phyloP scores from a whole-genome alignment of 768 basidiomycete species.

The Russula brevipes region DNA sequence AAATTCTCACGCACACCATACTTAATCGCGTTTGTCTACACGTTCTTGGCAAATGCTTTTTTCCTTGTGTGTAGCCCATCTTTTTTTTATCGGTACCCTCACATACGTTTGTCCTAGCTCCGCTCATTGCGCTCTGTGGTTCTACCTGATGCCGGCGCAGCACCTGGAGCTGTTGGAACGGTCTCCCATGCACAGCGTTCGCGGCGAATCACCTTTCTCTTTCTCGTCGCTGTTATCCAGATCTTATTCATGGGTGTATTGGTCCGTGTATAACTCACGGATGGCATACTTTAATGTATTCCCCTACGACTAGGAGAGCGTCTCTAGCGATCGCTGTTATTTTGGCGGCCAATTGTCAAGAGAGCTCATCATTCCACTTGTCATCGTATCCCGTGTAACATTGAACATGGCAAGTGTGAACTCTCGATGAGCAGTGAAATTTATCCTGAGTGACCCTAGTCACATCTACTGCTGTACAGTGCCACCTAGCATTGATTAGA shows the following conservation, averaged over 20 bases:
- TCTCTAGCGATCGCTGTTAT: not conserved
- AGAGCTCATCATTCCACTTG: not conserved
- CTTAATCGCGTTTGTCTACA: slow-evolving; percentile 71
- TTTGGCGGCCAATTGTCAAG: not conserved
- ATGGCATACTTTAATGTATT: slow-evolving; percentile 5
- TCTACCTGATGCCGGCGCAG: slow-evolving; percentile 66
- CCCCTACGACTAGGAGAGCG: not conserved
- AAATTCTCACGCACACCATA: slow-evolving; percentile 55
- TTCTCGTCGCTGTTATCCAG: slow-evolving; percentile 79
- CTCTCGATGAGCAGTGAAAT: not conserved
- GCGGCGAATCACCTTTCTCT: slow-evolving; percentile 84
- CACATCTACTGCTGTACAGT: no score
- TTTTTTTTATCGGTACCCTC: not conserved
- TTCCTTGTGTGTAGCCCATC: slow-evolving; percentile 68
- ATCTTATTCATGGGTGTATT: slow-evolving; percentile 82
- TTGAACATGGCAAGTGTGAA: not conserved
- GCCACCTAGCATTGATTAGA: not conserved
- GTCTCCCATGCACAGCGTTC: slow-evolving; percentile 59
- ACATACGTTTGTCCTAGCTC: slow-evolving; percentile 47
- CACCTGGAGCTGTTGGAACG: slow-evolving; percentile 33
- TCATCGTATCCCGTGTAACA: not conserved
- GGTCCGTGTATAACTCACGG: slow-evolving; percentile 48
- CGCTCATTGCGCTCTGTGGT: slow-evolving; percentile 90
- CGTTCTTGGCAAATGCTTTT: slow-evolving; percentile 85
- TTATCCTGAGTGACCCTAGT: not conserved